Conservation (phyloP, 176 grass and related monocot genomes). For the Avena atlantica region DNA sequence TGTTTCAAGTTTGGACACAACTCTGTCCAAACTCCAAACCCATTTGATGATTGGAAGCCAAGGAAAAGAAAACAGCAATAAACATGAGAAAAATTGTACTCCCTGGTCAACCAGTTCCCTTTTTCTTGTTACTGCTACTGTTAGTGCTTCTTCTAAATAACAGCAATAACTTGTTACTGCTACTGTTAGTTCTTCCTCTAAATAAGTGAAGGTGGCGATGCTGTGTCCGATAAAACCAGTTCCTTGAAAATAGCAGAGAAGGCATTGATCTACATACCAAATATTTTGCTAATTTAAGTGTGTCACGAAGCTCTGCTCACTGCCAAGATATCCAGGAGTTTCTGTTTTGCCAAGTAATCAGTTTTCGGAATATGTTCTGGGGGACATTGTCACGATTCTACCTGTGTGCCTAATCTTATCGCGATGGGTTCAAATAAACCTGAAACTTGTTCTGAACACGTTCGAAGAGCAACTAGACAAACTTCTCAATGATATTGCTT, state of each 20-base stretch:
- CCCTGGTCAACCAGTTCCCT: neutral
- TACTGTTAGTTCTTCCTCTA: neutral
- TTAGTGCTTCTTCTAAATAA: neutral
- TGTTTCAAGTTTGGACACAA: too few species aligned
- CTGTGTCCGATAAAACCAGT: too few species aligned
- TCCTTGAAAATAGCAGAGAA: too few species aligned
- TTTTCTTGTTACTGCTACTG: neutral
- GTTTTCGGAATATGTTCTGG: slow-evolving; percentile 6
- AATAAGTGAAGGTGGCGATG: too few species aligned
- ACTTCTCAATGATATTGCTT: neutral
- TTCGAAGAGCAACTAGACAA: neutral
- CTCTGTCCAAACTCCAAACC: too few species aligned
- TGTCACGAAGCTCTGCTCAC: too few species aligned
- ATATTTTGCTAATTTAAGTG: too few species aligned
- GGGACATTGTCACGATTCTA: neutral
- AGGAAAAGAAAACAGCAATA: neutral
- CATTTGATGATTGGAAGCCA: neutral
- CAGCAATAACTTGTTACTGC: neutral
- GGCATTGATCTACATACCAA: too few species aligned
- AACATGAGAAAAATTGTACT: neutral
- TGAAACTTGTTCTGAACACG: neutral
- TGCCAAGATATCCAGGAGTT: neutral
- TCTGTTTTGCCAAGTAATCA: neutral
- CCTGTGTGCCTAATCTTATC: neutral
- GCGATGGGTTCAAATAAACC: neutral